These are phyloP conservation scores for Tylopilus cervinicoccineus DNA, from an alignment of 768 basidiomycete species.

Conservation along the genomic window DNA sequence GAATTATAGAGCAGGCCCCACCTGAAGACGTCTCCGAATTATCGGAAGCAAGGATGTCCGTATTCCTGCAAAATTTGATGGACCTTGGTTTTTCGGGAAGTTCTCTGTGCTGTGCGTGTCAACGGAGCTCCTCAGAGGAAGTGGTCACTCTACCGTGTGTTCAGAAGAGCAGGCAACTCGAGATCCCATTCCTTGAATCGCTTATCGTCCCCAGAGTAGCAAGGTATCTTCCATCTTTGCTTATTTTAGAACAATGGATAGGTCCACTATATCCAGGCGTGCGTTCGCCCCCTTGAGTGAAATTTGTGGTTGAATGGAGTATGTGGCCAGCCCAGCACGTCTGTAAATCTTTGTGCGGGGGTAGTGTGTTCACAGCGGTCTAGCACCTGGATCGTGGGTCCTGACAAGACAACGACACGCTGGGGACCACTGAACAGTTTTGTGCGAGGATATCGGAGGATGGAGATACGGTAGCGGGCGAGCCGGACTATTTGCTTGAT, in stretches of 20 bases:
- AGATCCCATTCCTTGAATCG: conserved; percentile 70
- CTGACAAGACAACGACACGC: conserved; percentile 46
- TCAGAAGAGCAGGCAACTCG: conserved; percentile 51
- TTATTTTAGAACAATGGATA: conserved; percentile 56
- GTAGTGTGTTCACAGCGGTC: conserved; percentile 43
- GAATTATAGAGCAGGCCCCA: conserved; percentile 24
- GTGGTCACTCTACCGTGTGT: conserved; percentile 48
- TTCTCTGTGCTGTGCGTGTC: conserved; percentile 44
- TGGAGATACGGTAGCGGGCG: too few relatives aligned
- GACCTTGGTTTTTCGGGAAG: conserved; percentile 80
- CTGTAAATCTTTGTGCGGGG: conserved; percentile 2
- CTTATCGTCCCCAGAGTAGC: conserved; percentile 80
- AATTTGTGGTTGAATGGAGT: conserved; percentile 40
- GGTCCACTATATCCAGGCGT: conserved; percentile 47
- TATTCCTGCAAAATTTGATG: conserved; percentile 57
- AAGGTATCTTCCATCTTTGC: conserved; percentile 42
- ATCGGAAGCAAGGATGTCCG: conserved; percentile 78
- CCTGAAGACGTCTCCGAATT: conserved; percentile 94
- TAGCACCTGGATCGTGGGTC: conserved; percentile 60
- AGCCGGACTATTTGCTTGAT: too few relatives aligned
- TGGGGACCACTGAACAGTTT: conserved; percentile 38
- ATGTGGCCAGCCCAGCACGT: conserved; percentile 43
- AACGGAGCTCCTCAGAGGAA: neutral
- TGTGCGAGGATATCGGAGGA: conserved; percentile 48
- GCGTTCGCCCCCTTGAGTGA: conserved; percentile 29